phyloP scores from a whole-genome alignment of 129 eudicot species.

The Escallonia herrerae region DNA sequence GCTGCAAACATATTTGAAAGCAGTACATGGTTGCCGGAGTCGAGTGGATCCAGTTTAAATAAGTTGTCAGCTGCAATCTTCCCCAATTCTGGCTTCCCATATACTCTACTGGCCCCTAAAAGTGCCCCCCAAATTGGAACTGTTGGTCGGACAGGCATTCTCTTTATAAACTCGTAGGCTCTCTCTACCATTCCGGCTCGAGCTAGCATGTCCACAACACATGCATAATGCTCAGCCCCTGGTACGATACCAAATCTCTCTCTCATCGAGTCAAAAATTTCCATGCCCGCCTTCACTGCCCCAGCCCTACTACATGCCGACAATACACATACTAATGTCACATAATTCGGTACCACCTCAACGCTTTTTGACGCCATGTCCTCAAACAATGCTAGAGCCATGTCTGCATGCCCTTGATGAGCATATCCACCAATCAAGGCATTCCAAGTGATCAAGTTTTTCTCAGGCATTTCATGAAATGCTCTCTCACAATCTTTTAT shows the following conservation, averaged over 20 bases:
- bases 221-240: constrained; percentile 70
- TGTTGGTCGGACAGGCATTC: constrained; percentile 50
- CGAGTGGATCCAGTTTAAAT: constrained; percentile 70
- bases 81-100: constrained; percentile 60
- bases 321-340: constrained; percentile 66
- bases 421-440: constrained; percentile 74
- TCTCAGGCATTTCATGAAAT: constrained; percentile 41
- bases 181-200: constrained; percentile 72
- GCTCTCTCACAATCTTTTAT: constrained; percentile 51
- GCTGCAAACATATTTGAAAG: constrained; percentile 85
- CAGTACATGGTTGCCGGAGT: constrained; percentile 72
- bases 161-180: constrained; percentile 52
- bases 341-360: constrained; percentile 53
- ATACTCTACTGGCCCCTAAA: constrained; percentile 65
- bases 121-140: constrained; percentile 85
- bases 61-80: constrained; percentile 72
- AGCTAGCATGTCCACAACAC: constrained; percentile 78
- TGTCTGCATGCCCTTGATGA: constrained; percentile 62
- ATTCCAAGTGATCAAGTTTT: constrained; percentile 65
- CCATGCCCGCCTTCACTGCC: constrained; percentile 50
- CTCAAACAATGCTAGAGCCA: constrained; percentile 45
- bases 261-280: constrained; percentile 55
- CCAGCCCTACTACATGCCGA: constrained; percentile 84
- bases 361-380: constrained; percentile 34
- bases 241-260: constrained; percentile 54